Base-by-base conservation (phyloP, 2,329 filamentous ascomycete genomes). In the Colletotrichum echinochloae region DNA sequence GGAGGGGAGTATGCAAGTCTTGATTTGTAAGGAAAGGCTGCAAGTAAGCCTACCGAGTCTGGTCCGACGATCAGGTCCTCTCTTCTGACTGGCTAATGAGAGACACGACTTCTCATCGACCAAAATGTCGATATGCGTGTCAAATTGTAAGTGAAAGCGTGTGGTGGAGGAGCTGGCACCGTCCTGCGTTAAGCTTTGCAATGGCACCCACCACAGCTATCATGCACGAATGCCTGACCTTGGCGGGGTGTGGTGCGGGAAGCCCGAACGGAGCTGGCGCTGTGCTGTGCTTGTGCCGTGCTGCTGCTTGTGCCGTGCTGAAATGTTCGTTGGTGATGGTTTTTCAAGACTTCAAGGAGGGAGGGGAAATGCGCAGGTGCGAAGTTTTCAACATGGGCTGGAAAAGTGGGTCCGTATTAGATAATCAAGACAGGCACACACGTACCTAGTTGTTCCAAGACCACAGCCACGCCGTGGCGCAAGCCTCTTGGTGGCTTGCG, bases 351-450 rank as follows among this genome's bases (percentile, higher is more conserved):
- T 68, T 72, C 72, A 71, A 8, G 44, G 44, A 46, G 75, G 74
- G 75, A 77, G 71, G 75, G 74, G 74, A 76, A 74, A 72, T 77
- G 72, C 75, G 74, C 75, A 74, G 65, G 69, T 69, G 73, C 75
- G 73, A 72, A 75, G 66, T 75, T 75, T 75, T 72, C 67, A 73
- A 74, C 71, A 71, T 68, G 65, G 65, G 54, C 2, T 26, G 16
- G 3, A 5, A n/a, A n/a, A 2, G 11, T n/a, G 23, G 33, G 16
- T 11, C 2, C 6, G 1, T n/a, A 11, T 59, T 65, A 56, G 26
- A n/a, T 70, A 49, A 70, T 5, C 20, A 26, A 6, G 20, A n/a
- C 5, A 16, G 6, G 41, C 9, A 44, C 18, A 18, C 14, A 39
- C 6, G 18, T n/a, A n/a, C n/a, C 2, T 41, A 41, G 16, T 2